Evolutionary conservation across 192 early-diverging fungal species (phyloP).

Genomic region (Backusella macrospora): DNA sequence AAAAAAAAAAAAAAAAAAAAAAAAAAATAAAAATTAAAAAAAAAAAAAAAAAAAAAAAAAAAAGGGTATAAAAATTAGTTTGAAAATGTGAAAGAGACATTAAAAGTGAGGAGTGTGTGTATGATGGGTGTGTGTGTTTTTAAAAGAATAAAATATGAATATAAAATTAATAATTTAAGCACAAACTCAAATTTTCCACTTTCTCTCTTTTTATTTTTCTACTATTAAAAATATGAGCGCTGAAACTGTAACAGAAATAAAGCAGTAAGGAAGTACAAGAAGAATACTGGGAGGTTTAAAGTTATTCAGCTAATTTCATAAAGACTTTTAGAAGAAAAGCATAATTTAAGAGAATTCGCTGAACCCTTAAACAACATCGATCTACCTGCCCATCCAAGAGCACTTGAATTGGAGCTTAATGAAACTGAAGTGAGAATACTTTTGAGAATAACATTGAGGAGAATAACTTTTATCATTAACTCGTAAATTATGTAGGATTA

Average conservation of each 20-base stretch:
- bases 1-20: background rate
- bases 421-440: background rate
- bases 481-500: background rate
- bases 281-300: no score
- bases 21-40: background rate
- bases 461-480: background rate
- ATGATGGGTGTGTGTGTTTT: no score
- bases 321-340: background rate
- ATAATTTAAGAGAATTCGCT: background rate
- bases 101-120: no score
- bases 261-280: background rate
- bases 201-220: no score
- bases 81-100: no score
- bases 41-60: background rate
- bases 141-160: no score
- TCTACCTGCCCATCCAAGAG: background rate
- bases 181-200: no score
- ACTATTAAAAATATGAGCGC: no score
- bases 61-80: no score
- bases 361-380: background rate
- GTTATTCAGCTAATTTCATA: background rate
- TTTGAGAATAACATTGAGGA: no score
- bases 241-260: background rate
- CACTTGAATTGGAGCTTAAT: background rate
- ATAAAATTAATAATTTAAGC: no score